Conservation (phyloP, 345 rosid genomes). For the Corymbia maculata region DNA sequence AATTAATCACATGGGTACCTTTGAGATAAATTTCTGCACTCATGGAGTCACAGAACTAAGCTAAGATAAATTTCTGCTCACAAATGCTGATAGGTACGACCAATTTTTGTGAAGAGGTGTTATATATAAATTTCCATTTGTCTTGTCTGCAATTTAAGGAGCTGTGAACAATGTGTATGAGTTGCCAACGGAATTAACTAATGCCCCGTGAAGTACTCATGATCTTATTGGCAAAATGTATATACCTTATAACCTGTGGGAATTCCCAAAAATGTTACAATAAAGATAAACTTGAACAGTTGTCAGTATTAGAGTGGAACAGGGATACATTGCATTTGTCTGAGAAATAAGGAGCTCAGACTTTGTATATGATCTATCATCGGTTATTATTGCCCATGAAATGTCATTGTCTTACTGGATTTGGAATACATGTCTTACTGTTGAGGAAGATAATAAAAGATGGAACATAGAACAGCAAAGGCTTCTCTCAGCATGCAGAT, state of each 20-base stretch:
- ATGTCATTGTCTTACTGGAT: not conserved
- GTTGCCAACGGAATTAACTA: not conserved
- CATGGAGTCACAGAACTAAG: not conserved
- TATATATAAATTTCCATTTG: not conserved
- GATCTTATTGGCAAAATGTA: not conserved
- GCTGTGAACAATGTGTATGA: not conserved
- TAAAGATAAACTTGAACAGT: not conserved
- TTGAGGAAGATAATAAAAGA: not conserved
- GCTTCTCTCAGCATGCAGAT: not conserved
- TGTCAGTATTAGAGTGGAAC: not conserved
- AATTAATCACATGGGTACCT: not conserved
- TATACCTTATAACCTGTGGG: not conserved
- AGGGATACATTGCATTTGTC: not conserved
- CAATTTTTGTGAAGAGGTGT: not conserved
- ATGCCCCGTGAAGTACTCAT: not conserved
- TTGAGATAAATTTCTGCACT: not conserved
- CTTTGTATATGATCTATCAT: not conserved
- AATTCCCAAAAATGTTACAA: not conserved
- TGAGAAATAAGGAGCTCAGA: not conserved
- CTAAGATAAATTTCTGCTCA: not conserved
- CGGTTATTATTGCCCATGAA: not conserved
- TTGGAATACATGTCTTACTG: not conserved
- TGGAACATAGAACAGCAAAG: not conserved
- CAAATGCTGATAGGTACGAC: not conserved
- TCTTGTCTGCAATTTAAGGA: not conserved